Conservation (phyloP, 2,329 filamentous ascomycete genomes). For the Fusarium xylarioides region DNA sequence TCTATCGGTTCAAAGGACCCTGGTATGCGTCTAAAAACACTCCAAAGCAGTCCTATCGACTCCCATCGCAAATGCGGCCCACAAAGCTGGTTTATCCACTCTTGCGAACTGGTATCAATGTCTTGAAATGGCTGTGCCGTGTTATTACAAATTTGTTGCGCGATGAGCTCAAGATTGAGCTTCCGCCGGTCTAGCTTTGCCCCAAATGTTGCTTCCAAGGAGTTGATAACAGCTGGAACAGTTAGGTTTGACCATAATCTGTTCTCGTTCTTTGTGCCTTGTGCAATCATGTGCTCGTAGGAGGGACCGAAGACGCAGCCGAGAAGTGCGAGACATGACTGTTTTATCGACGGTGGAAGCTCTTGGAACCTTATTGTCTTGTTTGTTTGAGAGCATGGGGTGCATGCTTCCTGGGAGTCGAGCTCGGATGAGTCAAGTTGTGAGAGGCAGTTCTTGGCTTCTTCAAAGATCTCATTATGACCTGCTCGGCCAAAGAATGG, state of each 20-base stretch:
- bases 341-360: neutral
- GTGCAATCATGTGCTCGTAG: neutral
- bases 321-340: neutral
- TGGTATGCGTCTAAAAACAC: neutral
- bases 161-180: neutral
- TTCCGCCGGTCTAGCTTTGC: rapidly evolving
- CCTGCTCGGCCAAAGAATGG: conserved; percentile 6
- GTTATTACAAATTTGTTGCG: neutral
- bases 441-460: conserved; percentile 2
- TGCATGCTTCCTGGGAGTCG: neutral
- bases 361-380: neutral
- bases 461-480: neutral
- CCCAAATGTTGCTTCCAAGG: neutral
- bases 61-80: conserved; percentile 2
- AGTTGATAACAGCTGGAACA: neutral
- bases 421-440: neutral
- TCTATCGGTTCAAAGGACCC: neutral
- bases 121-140: neutral
- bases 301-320: neutral
- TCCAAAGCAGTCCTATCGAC: neutral
- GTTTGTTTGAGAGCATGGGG: neutral
- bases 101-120: neutral
- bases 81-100: conserved; percentile 6
- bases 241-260: conserved; percentile 6
- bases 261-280: neutral